A percentile compares a stretch with the other conserved stretches of the same genome.
phyloP scores from a whole-genome alignment of 306 rosid species.

The Cajanus cajan region DNA sequence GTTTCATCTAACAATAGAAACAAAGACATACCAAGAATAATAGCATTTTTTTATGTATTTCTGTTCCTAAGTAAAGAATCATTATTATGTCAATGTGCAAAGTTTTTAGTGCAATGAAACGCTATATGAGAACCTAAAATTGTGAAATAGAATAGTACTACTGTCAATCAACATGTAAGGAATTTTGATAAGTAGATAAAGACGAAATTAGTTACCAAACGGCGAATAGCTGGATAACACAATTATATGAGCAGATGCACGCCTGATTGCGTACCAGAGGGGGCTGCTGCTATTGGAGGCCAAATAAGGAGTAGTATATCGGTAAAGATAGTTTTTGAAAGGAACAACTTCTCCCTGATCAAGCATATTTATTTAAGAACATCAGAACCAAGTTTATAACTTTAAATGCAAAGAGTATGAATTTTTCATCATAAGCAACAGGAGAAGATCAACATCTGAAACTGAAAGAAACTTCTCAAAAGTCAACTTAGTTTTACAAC shows the following conservation, averaged over 20 bases:
- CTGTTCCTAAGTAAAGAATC: background rate
- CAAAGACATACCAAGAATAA: background rate
- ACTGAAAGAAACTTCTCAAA: slow-evolving; percentile 17
- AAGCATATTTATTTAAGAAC: slow-evolving; percentile 19
- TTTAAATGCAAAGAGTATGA: background rate
- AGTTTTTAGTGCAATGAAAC: background rate
- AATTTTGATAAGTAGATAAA: slow-evolving; percentile 5
- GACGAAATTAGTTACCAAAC: slow-evolving; percentile 59
- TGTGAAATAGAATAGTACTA: background rate
- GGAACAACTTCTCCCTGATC: slow-evolving; percentile 85
- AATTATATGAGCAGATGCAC: slow-evolving; percentile 95
- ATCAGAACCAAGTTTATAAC: slow-evolving; percentile 8
- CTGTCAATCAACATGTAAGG: slow-evolving; percentile 7
- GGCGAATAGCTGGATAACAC: slow-evolving; percentile 92
- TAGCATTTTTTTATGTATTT: too few species aligned
- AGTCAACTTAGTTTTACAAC: slow-evolving; percentile 23
- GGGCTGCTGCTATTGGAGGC: slow-evolving; percentile 87
- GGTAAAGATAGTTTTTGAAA: slow-evolving; percentile 70
- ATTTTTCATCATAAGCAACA: slow-evolving; percentile 4
- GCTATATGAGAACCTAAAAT: background rate
- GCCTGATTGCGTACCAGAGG: slow-evolving; percentile 93
- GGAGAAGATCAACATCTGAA: slow-evolving; percentile 7
- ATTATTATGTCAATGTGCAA: background rate
- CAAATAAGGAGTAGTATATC: slow-evolving; percentile 72
- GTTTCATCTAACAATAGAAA: background rate